Percentiles rank a stretch among this genome's conserved stretches.
Evolutionary conservation across 2,329 filamentous ascomycete genomes (phyloP).

Genomic region (Alternaria angustiovoidea): DNA sequence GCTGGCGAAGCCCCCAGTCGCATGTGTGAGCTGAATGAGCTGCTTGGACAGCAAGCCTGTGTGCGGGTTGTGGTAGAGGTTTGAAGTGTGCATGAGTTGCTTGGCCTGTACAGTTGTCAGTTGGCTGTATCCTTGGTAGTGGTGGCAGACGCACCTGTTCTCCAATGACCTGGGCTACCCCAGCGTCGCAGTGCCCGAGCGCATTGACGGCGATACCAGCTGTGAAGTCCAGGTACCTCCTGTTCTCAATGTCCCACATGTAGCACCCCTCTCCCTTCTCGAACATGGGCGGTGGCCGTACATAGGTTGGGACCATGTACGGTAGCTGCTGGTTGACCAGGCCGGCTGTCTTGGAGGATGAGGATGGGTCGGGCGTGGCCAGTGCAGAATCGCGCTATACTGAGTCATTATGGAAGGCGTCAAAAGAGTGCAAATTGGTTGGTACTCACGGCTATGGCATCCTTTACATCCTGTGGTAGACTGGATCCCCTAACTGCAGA

Average conservation of each 20-base stretch:
- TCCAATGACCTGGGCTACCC: conserved; percentile 75
- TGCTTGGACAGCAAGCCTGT: conserved; percentile 87
- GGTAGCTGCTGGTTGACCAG: conserved; percentile 79
- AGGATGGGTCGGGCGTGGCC: conserved; percentile 75
- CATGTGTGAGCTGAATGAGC: conserved; percentile 80
- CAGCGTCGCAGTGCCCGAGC: conserved; percentile 87
- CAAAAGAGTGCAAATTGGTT: neutral
- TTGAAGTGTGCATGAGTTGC: conserved; percentile 88
- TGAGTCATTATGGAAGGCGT: conserved; percentile 17
- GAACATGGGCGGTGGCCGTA: conserved; percentile 88
- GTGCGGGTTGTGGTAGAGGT: conserved; percentile 97
- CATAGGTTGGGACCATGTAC: conserved; percentile 96
- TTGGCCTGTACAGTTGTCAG: conserved; percentile 54
- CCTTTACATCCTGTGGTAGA: conserved; percentile 51
- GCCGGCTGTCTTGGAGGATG: conserved; percentile 76
- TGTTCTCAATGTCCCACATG: conserved; percentile 88
- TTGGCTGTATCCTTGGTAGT: neutral
- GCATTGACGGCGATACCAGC: conserved; percentile 95
- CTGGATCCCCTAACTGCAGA: conserved; percentile 50
- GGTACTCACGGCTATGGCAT: conserved; percentile 52
- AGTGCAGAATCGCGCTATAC: conserved; percentile 51
- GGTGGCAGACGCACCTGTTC: conserved; percentile 68
- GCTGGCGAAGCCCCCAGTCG: conserved; percentile 82
- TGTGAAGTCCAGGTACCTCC: conserved; percentile 92
- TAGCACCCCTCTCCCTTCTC: conserved; percentile 86